Conservation (phyloP, 2,329 filamentous ascomycete species). For the Verticillium dahliae region DNA sequence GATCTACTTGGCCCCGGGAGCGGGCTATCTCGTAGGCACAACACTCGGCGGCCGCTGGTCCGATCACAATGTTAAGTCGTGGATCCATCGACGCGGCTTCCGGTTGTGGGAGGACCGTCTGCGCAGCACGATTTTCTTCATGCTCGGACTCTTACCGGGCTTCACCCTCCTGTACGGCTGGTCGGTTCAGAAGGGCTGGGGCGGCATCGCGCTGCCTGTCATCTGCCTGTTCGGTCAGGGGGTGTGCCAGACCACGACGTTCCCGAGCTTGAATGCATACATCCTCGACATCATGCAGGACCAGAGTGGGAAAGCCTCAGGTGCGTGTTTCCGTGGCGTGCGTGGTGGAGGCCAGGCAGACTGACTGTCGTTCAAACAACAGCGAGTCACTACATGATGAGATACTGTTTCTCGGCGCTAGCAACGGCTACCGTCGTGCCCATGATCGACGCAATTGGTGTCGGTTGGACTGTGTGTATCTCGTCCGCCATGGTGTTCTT, state of each 20-base stretch:
- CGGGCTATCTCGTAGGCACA: constrained; percentile 62
- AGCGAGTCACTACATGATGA: constrained; percentile 72
- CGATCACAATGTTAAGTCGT: constrained; percentile 59
- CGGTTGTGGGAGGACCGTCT: constrained; percentile 65
- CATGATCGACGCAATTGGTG: constrained; percentile 65
- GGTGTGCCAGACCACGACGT: constrained; percentile 62
- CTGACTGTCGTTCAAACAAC: constrained; percentile 20
- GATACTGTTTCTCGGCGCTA: constrained; percentile 68
- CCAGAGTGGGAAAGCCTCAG: constrained; percentile 6
- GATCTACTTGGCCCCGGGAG: constrained; percentile 69
- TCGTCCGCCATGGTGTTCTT: constrained; percentile 22
- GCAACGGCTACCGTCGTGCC: constrained; percentile 69
- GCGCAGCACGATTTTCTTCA: constrained; percentile 48
- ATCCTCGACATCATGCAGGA: constrained; percentile 11
- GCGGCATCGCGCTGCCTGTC: constrained; percentile 46
- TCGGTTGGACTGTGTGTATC: constrained; percentile 53
- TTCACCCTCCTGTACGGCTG: constrained; percentile 68
- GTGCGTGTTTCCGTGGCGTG: neutral
- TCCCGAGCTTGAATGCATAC: constrained; percentile 61
- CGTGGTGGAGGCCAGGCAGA: too few species aligned
- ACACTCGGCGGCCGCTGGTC: constrained; percentile 68
- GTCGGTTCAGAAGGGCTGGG: constrained; percentile 28
- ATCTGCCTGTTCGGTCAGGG: constrained; percentile 64
- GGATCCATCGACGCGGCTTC: constrained; percentile 49
- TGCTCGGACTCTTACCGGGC: constrained; percentile 50